Conservation (phyloP, 257 asterid species). For the Solanum rostratum region DNA sequence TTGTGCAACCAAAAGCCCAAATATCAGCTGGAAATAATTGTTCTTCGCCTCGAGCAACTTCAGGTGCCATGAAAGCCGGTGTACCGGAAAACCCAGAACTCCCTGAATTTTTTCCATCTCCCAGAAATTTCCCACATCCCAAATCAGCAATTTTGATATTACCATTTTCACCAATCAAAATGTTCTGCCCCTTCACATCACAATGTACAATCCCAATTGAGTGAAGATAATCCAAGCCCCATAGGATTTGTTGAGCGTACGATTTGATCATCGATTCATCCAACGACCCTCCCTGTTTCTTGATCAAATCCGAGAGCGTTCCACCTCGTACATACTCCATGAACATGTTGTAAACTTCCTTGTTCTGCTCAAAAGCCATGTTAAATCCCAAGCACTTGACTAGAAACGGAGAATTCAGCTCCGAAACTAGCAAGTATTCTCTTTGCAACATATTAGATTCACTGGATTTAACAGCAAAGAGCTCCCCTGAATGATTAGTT, state of each 20-base stretch:
- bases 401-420: slow-evolving; percentile 47
- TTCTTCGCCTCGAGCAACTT: slow-evolving; percentile 75
- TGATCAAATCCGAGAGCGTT: slow-evolving; percentile 49
- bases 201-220: slow-evolving; percentile 52
- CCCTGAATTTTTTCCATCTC: background rate
- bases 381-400: slow-evolving; percentile 52
- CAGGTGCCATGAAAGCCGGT: slow-evolving; percentile 90
- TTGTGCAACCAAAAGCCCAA: slow-evolving; percentile 73
- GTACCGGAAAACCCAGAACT: slow-evolving; percentile 45
- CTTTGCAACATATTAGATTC: slow-evolving; percentile 34
- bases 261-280: slow-evolving; percentile 25
- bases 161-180: slow-evolving; percentile 37
- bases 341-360: slow-evolving; percentile 37
- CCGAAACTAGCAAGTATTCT: slow-evolving; percentile 44
- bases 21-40: slow-evolving; percentile 70
- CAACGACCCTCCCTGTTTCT: slow-evolving; percentile 34
- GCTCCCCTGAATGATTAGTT: slow-evolving; percentile 31
- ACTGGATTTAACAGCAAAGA: slow-evolving; percentile 64
- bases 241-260: slow-evolving; percentile 29
- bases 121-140: slow-evolving; percentile 47
- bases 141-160: slow-evolving; percentile 57
- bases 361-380: slow-evolving; percentile 9
- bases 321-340: slow-evolving; percentile 73
- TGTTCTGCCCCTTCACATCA: slow-evolving; percentile 62
- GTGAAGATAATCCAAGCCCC: slow-evolving; percentile 57